Base-by-base conservation (phyloP, 202 grass and related monocot genomes). In the Zoysia matrella region DNA sequence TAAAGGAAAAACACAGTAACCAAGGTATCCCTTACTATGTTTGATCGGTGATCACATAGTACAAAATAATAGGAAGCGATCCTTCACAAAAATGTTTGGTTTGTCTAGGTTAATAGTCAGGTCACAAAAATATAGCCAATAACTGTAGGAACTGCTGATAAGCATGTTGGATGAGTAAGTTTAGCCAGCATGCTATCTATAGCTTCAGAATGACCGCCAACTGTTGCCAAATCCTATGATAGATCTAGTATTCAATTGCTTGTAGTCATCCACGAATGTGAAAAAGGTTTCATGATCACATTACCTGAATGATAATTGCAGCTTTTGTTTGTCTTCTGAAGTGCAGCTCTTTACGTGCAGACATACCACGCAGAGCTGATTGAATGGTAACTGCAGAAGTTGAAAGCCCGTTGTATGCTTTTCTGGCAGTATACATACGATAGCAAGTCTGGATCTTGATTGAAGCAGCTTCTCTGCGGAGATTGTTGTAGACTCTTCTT, bases 251-350 rank as follows among this genome's bases (percentile, higher is more conserved):
- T 60, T 49, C 10, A 43, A 78, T 78, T 69, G n/a, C 61, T 58
- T 85, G 77, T 78, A 12, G 5, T 52, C 36, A 58, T 40, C 70
- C 14, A 81, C 47, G 67, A 51, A 70, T 46, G 53, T 2, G 8
- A 69, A 65, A 88, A 43, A 44, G 40, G 30, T 73, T 86, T 69
- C 30, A 49, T 46, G 15, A 12, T 53, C 22, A 80, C 61, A 60
- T 80, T 90, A 98, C 95, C 95, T 96, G 93, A 81, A 99, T 92
- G 75, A 96, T 81, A 74, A 94, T 88, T 53, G 87, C 87, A 68
- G 96, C 93, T 85, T 83, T 93, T 58, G 83, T 94, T 85, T 94
- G 81, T 52, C 67, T 84, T 75, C 91, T 93, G 75, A 99, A 94
- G 63, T 90, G 83, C 72, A 99, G 88, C 65, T 94, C 93, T 77